Evolutionary conservation across 768 basidiomycete species (phyloP).

Genomic region (Boletellus sp.): DNA sequence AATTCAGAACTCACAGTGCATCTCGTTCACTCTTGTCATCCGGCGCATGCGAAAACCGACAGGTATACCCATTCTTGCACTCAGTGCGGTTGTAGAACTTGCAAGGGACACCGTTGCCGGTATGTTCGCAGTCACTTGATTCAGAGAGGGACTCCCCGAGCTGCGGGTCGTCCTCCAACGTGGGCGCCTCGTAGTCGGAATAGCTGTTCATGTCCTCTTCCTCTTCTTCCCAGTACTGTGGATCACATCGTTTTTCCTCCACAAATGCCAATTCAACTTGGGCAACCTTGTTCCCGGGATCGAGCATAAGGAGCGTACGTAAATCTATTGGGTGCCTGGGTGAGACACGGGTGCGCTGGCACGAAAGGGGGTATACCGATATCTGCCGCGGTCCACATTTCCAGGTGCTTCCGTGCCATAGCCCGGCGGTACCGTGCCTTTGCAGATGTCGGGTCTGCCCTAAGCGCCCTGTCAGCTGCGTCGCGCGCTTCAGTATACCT

Average conservation of each 20-base stretch:
- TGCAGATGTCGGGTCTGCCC: conserved; percentile 26
- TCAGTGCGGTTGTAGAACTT: conserved; percentile 55
- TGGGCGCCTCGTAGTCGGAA: conserved; percentile 16
- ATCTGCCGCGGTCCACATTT: conserved; percentile 16
- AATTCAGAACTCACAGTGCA: conserved; percentile 41
- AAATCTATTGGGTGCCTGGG: conserved; percentile 24
- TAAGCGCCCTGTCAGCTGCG: conserved; percentile 27
- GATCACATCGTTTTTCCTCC: background rate
- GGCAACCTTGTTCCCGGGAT: conserved; percentile 23
- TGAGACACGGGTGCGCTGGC: background rate
- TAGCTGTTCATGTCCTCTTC: background rate
- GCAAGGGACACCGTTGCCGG: conserved; percentile 51
- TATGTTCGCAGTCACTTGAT: conserved; percentile 51
- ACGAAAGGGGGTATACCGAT: conserved; percentile 15
- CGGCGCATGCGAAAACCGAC: conserved; percentile 51
- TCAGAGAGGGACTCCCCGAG: conserved; percentile 45
- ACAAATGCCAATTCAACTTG: conserved; percentile 16
- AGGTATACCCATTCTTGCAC: conserved; percentile 40
- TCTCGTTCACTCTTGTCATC: conserved; percentile 54
- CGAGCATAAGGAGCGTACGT: conserved; percentile 19
- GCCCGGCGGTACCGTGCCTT: conserved; percentile 37
- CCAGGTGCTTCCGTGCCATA: conserved; percentile 30
- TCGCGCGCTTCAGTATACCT: conserved; percentile 30
- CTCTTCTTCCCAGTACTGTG: background rate
- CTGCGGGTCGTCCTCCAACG: conserved; percentile 25